phyloP scores from a whole-genome alignment of 164 flowering plant species.

The Echeveria elegans region DNA sequence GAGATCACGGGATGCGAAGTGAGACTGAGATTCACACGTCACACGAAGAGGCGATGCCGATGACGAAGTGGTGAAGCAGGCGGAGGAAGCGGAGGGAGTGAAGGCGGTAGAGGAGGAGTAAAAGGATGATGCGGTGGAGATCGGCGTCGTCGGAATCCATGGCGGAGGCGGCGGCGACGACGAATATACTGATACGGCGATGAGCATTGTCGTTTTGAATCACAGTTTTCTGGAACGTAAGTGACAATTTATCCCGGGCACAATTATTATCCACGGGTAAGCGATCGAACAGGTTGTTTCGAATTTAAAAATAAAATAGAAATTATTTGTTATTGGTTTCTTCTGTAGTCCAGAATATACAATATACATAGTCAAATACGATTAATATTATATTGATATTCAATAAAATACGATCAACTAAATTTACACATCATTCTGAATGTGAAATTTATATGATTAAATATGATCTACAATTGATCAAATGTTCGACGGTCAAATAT shows the following conservation, averaged over 20 bases:
- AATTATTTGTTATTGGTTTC: no score
- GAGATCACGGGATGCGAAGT: conserved; percentile 16
- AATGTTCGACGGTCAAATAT: no score
- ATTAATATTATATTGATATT: no score
- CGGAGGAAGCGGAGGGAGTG: neutral
- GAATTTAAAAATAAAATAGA: no score
- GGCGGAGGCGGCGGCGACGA: conserved; percentile 6
- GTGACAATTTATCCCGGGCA: neutral
- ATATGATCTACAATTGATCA: no score
- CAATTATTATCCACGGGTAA: neutral
- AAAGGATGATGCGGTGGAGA: conserved; percentile 8
- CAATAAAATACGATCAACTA: no score
- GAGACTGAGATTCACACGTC: conserved; percentile 15
- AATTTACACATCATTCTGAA: no score
- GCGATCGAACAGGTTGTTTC: no score
- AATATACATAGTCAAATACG: no score
- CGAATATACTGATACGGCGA: neutral
- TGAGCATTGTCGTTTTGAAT: neutral
- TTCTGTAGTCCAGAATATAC: no score
- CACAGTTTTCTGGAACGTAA: neutral
- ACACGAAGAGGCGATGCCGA: conserved; percentile 14
- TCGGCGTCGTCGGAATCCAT: conserved; percentile 12
- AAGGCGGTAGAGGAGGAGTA: conserved; percentile 8
- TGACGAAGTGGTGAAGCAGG: conserved; percentile 13
- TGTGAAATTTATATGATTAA: no score